phyloP scores from a whole-genome alignment of 371 early-diverging fungal species.

The Actinomortierella wolfii region DNA sequence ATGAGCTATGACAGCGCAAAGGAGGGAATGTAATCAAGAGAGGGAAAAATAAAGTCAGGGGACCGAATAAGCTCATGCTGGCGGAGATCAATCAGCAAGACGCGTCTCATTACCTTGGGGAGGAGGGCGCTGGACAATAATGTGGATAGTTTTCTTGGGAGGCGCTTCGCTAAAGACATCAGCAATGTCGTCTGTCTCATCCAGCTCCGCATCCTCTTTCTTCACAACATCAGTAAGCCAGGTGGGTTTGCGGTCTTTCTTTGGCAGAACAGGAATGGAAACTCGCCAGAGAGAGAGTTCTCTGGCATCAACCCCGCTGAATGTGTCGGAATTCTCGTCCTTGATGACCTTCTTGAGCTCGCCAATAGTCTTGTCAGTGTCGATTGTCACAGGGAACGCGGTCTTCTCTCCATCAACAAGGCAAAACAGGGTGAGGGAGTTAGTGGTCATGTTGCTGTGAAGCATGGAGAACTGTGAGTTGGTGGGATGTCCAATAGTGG shows the following conservation, averaged over 20 bases:
- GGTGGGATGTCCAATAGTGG: too few species aligned
- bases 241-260: background rate
- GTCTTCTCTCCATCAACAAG: constrained; percentile 6
- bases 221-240: constrained; percentile 3
- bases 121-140: constrained; percentile 15
- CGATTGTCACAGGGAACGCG: constrained; percentile 5
- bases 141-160: constrained; percentile 12
- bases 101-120: constrained; percentile 7
- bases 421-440: constrained; percentile 3
- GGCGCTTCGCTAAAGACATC: constrained; percentile 9
- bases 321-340: too few species aligned
- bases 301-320: too few species aligned
- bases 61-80: too few species aligned
- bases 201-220: too few species aligned
- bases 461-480: constrained; percentile 12
- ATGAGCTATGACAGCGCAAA: too few species aligned
- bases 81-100: too few species aligned
- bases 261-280: constrained; percentile 1
- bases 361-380: constrained; percentile 4
- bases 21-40: too few species aligned
- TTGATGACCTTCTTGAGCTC: too few species aligned
- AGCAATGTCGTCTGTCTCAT: constrained; percentile 1
- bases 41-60: too few species aligned
- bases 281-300: background rate
- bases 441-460: constrained; percentile 8